Evolutionary conservation across 257 asterid genomes (phyloP).

Genomic region (Fraxinus quadrangulata): DNA sequence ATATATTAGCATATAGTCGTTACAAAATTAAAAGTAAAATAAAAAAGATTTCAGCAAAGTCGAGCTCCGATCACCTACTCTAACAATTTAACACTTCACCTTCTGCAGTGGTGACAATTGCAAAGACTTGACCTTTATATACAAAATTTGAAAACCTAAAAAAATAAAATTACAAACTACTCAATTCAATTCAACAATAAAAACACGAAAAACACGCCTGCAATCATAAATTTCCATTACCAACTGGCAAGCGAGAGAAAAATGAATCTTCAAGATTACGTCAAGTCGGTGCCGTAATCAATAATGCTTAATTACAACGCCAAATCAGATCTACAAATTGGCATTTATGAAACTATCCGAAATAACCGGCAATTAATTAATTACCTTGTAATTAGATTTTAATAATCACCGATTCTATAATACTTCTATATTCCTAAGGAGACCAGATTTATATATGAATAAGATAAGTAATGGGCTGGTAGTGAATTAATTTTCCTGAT

Average conservation of each 20-base stretch:
- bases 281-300: background rate
- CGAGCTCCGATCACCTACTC: slow-evolving; percentile 35
- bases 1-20: background rate
- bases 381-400: background rate
- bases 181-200: slow-evolving; percentile 19
- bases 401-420: background rate
- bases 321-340: background rate
- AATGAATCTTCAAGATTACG: slow-evolving; percentile 42
- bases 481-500: too few relatives aligned
- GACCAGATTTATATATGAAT: background rate
- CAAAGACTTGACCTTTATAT: slow-evolving; percentile 43
- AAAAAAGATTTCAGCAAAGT: slow-evolving; percentile 1
- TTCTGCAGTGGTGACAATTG: slow-evolving; percentile 19
- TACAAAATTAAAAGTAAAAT: background rate
- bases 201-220: slow-evolving; percentile 27
- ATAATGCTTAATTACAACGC: background rate
- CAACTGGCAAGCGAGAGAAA: slow-evolving; percentile 46
- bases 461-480: too few relatives aligned
- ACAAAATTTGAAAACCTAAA: slow-evolving; percentile 26
- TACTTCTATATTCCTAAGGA: background rate
- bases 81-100: slow-evolving; percentile 26
- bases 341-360: background rate
- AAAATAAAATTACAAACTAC: slow-evolving; percentile 8
- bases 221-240: slow-evolving; percentile 34
- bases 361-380: background rate